Evolutionary conservation across 768 basidiomycete species (phyloP).

Genomic region (Suillus clintonianus): DNA sequence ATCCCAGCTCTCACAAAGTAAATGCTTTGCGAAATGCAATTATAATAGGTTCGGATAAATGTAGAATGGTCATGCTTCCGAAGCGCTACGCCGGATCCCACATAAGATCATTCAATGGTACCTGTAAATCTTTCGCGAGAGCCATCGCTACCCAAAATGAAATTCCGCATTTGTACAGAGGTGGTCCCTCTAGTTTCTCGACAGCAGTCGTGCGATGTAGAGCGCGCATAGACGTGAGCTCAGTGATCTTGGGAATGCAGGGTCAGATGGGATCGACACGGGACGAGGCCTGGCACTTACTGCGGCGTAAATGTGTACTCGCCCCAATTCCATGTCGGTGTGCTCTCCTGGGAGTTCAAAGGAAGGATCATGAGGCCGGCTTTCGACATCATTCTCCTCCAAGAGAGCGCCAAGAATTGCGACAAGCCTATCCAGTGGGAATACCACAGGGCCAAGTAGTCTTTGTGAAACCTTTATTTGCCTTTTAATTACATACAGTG

Average conservation of each 20-base stretch:
- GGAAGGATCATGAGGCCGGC: conserved; percentile 44
- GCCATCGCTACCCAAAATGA: conserved; percentile 54
- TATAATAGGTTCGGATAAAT: background rate
- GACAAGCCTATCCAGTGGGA: conserved; percentile 76
- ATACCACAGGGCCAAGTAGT: conserved; percentile 76
- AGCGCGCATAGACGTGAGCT: conserved; percentile 64
- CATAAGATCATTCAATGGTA: conserved; percentile 64
- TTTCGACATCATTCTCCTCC: conserved; percentile 65
- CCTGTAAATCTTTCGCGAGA: conserved; percentile 60
- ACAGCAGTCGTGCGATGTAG: conserved; percentile 61
- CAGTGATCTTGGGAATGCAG: conserved; percentile 51
- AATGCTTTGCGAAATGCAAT: background rate
- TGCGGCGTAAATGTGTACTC: conserved; percentile 58
- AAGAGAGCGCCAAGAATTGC: conserved; percentile 79
- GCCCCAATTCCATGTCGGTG: conserved; percentile 70
- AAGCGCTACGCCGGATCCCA: conserved; percentile 53
- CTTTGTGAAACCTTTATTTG: conserved; percentile 65
- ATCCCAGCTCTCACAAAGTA: background rate
- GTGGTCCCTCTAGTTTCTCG: conserved; percentile 69
- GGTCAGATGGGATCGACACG: conserved; percentile 2
- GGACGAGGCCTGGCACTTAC: conserved; percentile 41
- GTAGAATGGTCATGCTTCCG: background rate
- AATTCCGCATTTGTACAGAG: conserved; percentile 75
- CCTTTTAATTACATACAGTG: background rate
- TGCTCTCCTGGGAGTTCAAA: conserved; percentile 66